Base-by-base conservation (phyloP, 108 stramenopile genomes). In the Hondaea fermentalgiana region DNA sequence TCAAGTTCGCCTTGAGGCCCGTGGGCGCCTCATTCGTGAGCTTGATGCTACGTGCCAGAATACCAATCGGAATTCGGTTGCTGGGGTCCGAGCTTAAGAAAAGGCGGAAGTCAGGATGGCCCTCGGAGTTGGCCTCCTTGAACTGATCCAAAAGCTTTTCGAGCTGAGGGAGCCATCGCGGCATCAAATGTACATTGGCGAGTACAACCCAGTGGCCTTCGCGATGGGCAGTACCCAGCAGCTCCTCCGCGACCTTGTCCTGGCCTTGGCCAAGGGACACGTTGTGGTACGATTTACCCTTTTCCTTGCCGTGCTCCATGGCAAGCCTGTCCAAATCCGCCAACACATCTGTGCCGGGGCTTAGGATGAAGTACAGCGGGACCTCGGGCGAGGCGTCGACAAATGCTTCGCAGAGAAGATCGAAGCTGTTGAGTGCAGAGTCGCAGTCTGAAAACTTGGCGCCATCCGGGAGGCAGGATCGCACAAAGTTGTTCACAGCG, bases 191-290 rank as follows among this genome's bases (percentile, higher is more conserved):
- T 57, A 97, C 95, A 92, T 97, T 97, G 88, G 97, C 97, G 47
- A 97, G 92, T 72, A 97, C 95, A 5, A 97, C 96, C 97, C 97
- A 97, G 91, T 97, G 96, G 14, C 97, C 97, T 71, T 97, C 94
- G 42, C 95, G 94, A 89, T 96, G 95, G 8, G 96, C 97, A 21
- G 92, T 95, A 57, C 96, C 96, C n/a, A 97, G 91, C 87, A 94
- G 95, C 45, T 95, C 91, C 96, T 95, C 96, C 3, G 97, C 97
- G 35, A 96, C 91, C 57, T 95, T 93, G 88, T 97, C 97, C 91
- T 97, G 96, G 28, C 97, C 97, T 90, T 97, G 97, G 0, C 97
- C 97, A 96, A 97, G 96, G 91, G 96, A 96, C 47, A 97, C 95
- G 71, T 97, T 97, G 92, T 96, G 96, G 90, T 97, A 97, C 43